phyloP scores from a whole-genome alignment of 495 filamentous ascomycete genomes.

The Glarea lozoyensis region DNA sequence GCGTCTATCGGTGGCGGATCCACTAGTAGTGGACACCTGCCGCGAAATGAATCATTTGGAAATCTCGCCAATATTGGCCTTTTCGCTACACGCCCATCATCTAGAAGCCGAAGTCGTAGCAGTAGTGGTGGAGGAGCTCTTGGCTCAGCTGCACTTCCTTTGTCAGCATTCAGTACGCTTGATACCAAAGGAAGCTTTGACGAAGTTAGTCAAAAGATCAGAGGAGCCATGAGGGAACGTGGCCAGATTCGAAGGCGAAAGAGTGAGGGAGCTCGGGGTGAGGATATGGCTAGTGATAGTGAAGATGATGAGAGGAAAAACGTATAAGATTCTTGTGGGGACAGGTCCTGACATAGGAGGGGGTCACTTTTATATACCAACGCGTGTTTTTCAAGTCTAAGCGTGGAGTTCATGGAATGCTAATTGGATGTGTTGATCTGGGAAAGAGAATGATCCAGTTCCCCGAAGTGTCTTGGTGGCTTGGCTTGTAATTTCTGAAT shows the following conservation, averaged over 20 bases:
- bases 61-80: slow-evolving; percentile 79
- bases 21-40: slow-evolving; percentile 33
- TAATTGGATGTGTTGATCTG: too few relatives aligned
- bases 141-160: slow-evolving; percentile 50
- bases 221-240: slow-evolving; percentile 81
- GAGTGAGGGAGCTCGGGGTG: slow-evolving; percentile 29
- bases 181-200: slow-evolving; percentile 64
- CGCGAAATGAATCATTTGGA: slow-evolving; percentile 85
- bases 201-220: slow-evolving; percentile 76
- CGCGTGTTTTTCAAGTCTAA: too few relatives aligned
- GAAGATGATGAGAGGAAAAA: slow-evolving; percentile 16
- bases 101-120: slow-evolving; percentile 60
- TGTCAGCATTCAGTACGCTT: slow-evolving; percentile 66
- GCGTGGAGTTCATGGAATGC: too few relatives aligned
- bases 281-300: slow-evolving; percentile 9
- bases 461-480: too few relatives aligned
- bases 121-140: slow-evolving; percentile 56
- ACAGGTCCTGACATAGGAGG: too few relatives aligned
- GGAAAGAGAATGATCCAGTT: too few relatives aligned
- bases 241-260: slow-evolving; percentile 63
- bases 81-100: slow-evolving; percentile 78
- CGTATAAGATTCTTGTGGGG: too few relatives aligned
- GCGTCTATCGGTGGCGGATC: slow-evolving; percentile 16
- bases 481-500: too few relatives aligned
- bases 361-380: too few relatives aligned